phyloP scores from a whole-genome alignment of 148 eudicot species.

The Tetragonia tetragonoides region DNA sequence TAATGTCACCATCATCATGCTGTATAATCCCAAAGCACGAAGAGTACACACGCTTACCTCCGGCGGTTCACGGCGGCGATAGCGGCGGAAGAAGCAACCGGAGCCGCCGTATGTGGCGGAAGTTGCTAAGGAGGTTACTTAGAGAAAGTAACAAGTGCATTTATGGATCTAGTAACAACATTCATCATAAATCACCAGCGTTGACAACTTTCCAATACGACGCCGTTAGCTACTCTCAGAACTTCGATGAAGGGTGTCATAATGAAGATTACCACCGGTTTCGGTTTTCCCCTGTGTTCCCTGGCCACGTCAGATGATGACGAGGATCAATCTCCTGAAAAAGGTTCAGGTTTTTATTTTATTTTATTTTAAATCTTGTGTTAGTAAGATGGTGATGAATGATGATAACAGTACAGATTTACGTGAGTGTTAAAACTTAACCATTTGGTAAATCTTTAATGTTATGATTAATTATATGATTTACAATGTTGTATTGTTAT shows the following conservation, averaged over 20 bases:
- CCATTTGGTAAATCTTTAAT: neutral
- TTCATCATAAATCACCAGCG: conserved; percentile 11
- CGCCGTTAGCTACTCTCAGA: conserved; percentile 71
- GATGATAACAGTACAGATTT: neutral
- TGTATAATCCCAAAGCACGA: conserved; percentile 44
- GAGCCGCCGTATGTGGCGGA: conserved; percentile 44
- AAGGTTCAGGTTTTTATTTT: neutral
- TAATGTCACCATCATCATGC: conserved; percentile 66
- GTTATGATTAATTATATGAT: too few species aligned
- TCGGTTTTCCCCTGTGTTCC: conserved; percentile 23
- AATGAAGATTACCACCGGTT: conserved; percentile 35
- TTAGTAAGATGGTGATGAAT: neutral
- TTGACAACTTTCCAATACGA: conserved; percentile 54
- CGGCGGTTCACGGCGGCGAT: conserved; percentile 4
- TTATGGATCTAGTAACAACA: conserved; percentile 23
- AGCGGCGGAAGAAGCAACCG: conserved; percentile 20
- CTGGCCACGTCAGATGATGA: conserved; percentile 11
- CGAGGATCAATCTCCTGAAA: neutral
- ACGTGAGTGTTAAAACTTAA: neutral
- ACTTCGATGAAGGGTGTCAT: conserved; percentile 75
- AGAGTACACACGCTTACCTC: conserved; percentile 49
- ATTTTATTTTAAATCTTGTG: neutral
- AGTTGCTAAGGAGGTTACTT: conserved; percentile 46
- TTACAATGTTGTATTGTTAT: neutral
- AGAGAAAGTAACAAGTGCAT: conserved; percentile 50